phyloP scores from a whole-genome alignment of 179 eudicot species.

The Pouteria campechiana region DNA sequence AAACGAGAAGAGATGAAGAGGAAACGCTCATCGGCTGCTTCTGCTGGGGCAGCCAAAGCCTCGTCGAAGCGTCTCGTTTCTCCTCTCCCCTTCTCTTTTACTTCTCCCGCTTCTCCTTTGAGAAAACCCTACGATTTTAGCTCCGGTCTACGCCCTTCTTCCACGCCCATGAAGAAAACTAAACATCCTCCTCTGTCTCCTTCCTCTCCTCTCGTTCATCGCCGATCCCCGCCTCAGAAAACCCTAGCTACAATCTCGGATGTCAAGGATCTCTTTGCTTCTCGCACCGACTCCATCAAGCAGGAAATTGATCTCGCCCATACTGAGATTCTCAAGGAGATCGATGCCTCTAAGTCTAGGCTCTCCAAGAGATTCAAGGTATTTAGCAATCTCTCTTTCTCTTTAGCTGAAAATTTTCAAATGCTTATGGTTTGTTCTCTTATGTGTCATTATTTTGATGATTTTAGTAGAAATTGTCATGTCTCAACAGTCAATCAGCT shows the following conservation, averaged over 20 bases:
- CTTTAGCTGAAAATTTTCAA: background rate
- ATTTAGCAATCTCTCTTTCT: conserved; percentile 1
- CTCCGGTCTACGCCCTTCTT: too few relatives aligned
- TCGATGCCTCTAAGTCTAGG: conserved; percentile 51
- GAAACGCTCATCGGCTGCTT: too few relatives aligned
- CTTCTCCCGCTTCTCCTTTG: too few relatives aligned
- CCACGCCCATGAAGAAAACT: too few relatives aligned
- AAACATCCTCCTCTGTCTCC: too few relatives aligned
- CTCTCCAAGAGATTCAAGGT: conserved; percentile 71
- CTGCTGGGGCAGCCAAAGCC: too few relatives aligned
- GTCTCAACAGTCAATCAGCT: background rate
- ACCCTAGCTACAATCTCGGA: conserved; percentile 30
- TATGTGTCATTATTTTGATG: background rate
- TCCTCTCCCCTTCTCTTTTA: too few relatives aligned
- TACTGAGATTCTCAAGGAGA: conserved; percentile 56
- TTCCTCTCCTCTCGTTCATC: too few relatives aligned
- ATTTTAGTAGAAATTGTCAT: background rate
- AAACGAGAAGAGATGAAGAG: too few relatives aligned
- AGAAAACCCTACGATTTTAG: too few relatives aligned
- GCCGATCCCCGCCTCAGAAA: conserved; percentile 9
- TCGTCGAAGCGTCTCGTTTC: too few relatives aligned
- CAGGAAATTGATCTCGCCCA: conserved; percentile 52
- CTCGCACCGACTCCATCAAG: conserved; percentile 49
- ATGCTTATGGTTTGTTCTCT: background rate
- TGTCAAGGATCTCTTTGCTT: conserved; percentile 47